A percentile compares a stretch with the other conserved stretches of the same genome.
Evolutionary conservation across 805 yeast genomes (phyloP).

Genomic region (Maudiozyma pseudohumilis): DNA sequence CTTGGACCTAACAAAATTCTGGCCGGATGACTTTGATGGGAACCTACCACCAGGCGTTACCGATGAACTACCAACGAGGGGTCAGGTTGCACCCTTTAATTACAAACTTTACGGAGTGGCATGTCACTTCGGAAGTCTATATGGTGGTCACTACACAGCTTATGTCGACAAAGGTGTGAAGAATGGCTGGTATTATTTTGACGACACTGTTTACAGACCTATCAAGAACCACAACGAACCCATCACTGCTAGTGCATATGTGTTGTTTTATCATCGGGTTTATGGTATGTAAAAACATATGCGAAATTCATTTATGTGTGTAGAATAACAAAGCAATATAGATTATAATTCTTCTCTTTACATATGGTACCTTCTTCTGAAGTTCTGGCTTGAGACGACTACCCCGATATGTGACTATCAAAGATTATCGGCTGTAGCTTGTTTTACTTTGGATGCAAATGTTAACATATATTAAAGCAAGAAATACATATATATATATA

Average conservation of each 20-base stretch:
- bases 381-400: too few species aligned
- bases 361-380: too few species aligned
- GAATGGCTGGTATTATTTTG: constrained; percentile 72
- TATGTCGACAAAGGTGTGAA: constrained; percentile 54
- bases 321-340: too few species aligned
- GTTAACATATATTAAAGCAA: too few species aligned
- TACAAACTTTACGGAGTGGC: constrained; percentile 75
- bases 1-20: constrained; percentile 59
- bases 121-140: constrained; percentile 71
- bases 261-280: constrained; percentile 58
- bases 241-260: constrained; percentile 68
- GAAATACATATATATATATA: neutral
- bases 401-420: too few species aligned
- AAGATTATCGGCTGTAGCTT: too few species aligned
- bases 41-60: constrained; percentile 19
- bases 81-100: constrained; percentile 70
- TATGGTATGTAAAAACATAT: constrained; percentile 10
- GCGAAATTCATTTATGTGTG: too few species aligned
- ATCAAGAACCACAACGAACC: constrained; percentile 44
- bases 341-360: too few species aligned
- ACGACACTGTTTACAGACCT: constrained; percentile 60
- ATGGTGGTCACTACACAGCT: constrained; percentile 85
- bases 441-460: too few species aligned
- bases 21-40: constrained; percentile 38
- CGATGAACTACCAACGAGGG: constrained; percentile 51